These are phyloP conservation scores for Aspergillus wentii DNA, from an alignment of 495 filamentous ascomycete species.

Conservation along the genomic window DNA sequence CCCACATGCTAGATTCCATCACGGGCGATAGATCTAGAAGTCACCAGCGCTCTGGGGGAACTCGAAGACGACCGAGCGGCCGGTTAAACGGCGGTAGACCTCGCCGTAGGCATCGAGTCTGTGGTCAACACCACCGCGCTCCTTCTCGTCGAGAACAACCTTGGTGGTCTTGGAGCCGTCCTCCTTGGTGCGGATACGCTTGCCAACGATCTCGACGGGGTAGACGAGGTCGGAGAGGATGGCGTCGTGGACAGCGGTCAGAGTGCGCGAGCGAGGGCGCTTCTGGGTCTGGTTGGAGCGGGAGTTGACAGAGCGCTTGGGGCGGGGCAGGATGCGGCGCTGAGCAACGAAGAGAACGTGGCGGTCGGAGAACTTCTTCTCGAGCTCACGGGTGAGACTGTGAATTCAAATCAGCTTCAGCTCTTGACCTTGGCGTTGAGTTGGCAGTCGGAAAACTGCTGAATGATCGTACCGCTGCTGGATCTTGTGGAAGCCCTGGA, in stretches of 20 bases:
- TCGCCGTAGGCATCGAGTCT: conserved; percentile 97
- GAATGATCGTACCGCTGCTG: conserved; percentile 92
- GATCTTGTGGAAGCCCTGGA: conserved; percentile 92
- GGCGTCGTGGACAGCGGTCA: conserved; percentile 95
- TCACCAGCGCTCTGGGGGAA: conserved; percentile 84
- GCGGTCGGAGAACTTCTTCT: conserved; percentile 99
- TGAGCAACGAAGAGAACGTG: conserved; percentile 98
- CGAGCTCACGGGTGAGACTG: conserved; percentile 98
- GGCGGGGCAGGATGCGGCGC: conserved; percentile 95
- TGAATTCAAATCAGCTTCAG: no score
- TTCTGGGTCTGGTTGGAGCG: conserved; percentile 95
- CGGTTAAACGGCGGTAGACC: conserved; percentile 94
- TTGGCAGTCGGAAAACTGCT: no score
- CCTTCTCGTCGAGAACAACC: conserved; percentile 98
- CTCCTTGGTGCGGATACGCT: conserved; percentile 93
- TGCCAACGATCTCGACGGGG: conserved; percentile 99
- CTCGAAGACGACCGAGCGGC: conserved; percentile 92
- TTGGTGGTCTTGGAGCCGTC: conserved; percentile 96
- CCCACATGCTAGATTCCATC: no score
- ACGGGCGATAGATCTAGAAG: conserved; percentile 70
- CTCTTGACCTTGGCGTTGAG: no score
- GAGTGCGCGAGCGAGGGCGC: conserved; percentile 93
- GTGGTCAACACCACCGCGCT: conserved; percentile 97
- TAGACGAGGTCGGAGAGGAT: conserved; percentile 96
- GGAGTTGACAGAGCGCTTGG: conserved; percentile 91